Evolutionary conservation across 768 basidiomycete species (phyloP).

Genomic region (Rhizopogon vesiculosus): DNA sequence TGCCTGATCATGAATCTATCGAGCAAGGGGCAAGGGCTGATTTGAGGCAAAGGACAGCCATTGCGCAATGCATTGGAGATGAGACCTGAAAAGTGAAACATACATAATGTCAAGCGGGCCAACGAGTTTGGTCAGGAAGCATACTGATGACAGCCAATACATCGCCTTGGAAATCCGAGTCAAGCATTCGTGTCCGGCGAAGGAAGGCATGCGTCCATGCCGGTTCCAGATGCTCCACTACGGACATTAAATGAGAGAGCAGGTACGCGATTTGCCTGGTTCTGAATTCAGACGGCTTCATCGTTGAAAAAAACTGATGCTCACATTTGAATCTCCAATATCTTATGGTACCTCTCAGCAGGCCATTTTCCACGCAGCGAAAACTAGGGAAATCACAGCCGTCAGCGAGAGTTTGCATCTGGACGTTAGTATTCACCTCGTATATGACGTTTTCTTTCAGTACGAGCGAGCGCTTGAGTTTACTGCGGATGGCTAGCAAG

Average conservation of each 20-base stretch:
- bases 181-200: constrained; percentile 66
- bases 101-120: not conserved
- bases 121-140: constrained; percentile 11
- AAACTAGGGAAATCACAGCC: constrained; percentile 38
- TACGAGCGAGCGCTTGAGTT: constrained; percentile 58
- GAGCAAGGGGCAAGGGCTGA: constrained; percentile 71
- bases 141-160: constrained; percentile 76
- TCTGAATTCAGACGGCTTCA: not conserved
- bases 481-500: constrained; percentile 69
- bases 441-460: constrained; percentile 58
- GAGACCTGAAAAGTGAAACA: constrained; percentile 44
- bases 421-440: constrained; percentile 42
- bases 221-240: constrained; percentile 66
- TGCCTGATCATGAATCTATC: constrained; percentile 41
- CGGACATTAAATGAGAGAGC: constrained; percentile 69
- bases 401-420: not conserved
- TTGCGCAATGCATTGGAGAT: constrained; percentile 72
- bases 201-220: constrained; percentile 78
- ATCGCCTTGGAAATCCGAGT: constrained; percentile 81
- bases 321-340: constrained; percentile 66
- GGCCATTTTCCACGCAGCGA: constrained; percentile 80
- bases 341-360: constrained; percentile 65
- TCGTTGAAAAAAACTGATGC: constrained; percentile 12
- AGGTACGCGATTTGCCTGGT: constrained; percentile 62
- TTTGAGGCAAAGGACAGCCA: constrained; percentile 75